A percentile compares a stretch with the other conserved stretches of the same genome.
These are phyloP conservation scores for Fraxinus latifolia DNA, from an alignment of 305 asterid species.

Conservation along the genomic window DNA sequence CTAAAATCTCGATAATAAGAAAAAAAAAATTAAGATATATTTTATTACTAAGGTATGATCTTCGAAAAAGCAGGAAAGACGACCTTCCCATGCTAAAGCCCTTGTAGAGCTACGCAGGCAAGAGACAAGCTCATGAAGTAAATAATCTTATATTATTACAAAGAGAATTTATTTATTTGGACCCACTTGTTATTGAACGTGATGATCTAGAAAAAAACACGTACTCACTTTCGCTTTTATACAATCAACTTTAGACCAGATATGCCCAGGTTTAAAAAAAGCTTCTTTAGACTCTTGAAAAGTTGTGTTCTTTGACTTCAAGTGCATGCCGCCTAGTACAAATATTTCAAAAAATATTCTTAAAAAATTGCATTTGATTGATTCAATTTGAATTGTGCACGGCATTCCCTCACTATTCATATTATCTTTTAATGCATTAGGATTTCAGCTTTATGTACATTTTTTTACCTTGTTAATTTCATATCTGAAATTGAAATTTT, in stretches of 20 bases:
- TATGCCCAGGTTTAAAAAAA: conserved; percentile 23
- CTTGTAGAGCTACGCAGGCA: neutral
- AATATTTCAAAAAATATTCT: neutral
- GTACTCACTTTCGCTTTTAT: conserved; percentile 24
- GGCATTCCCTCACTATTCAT: neutral
- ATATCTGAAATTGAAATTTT: conserved; percentile 5
- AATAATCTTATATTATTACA: neutral
- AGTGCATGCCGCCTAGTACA: neutral
- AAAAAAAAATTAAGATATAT: neutral
- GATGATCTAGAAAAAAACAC: neutral
- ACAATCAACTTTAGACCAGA: conserved; percentile 20
- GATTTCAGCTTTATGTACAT: conserved; percentile 5
- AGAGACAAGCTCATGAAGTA: neutral
- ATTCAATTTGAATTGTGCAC: conserved; percentile 30
- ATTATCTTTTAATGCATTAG: neutral
- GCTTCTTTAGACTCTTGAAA: conserved; percentile 18
- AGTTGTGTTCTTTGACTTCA: neutral
- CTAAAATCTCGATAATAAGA: neutral
- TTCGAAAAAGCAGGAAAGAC: neutral
- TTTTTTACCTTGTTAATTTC: neutral
- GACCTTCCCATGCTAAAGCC: neutral
- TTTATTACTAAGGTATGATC: neutral
- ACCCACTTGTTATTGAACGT: neutral
- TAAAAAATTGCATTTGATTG: neutral
- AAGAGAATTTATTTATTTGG: neutral